A percentile compares a stretch with the other conserved stretches of the same genome.
phyloP scores from a whole-genome alignment of 2,329 filamentous ascomycete genomes.

The Penicillium sp. region DNA sequence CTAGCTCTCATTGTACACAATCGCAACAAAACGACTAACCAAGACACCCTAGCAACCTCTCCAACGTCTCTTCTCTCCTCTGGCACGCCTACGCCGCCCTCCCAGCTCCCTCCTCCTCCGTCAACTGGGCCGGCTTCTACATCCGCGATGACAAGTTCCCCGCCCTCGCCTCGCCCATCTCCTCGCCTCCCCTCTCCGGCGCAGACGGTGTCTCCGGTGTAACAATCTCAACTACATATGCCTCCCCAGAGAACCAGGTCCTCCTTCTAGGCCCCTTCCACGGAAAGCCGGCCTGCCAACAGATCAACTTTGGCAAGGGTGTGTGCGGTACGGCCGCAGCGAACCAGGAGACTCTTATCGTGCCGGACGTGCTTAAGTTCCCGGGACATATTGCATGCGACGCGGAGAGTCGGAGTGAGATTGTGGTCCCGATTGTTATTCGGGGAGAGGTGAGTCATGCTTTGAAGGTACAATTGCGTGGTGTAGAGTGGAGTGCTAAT shows the following conservation, averaged over 20 bases:
- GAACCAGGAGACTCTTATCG: conserved; percentile 40
- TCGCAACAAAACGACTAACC: background rate
- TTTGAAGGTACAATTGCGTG: background rate
- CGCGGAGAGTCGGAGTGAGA: conserved; percentile 49
- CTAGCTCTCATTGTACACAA: background rate
- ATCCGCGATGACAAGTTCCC: conserved; percentile 46
- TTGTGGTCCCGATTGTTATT: conserved; percentile 50
- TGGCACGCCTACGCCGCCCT: conserved; percentile 50
- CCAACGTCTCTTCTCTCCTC: conserved; percentile 50
- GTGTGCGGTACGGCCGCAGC: conserved; percentile 49
- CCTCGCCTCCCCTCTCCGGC: conserved; percentile 21
- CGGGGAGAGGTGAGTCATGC: conserved; percentile 37
- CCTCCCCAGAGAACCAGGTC: conserved; percentile 22
- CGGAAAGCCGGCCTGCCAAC: conserved; percentile 51
- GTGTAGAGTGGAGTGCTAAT: background rate
- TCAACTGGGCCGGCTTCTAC: conserved; percentile 54
- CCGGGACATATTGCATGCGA: conserved; percentile 54
- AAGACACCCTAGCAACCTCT: conserved; percentile 39
- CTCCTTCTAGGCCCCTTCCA: conserved; percentile 51
- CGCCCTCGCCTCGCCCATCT: conserved; percentile 22
- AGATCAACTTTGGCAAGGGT: conserved; percentile 47
- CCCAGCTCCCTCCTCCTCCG: conserved; percentile 42
- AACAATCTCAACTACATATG: conserved; percentile 25
- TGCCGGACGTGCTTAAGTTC: conserved; percentile 46
- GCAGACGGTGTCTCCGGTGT: conserved; percentile 8